Percentiles rank a stretch among this genome's conserved stretches.
These are phyloP conservation scores for Prunus yedoensis DNA, from an alignment of 331 rosid species.

Conservation along the genomic window DNA sequence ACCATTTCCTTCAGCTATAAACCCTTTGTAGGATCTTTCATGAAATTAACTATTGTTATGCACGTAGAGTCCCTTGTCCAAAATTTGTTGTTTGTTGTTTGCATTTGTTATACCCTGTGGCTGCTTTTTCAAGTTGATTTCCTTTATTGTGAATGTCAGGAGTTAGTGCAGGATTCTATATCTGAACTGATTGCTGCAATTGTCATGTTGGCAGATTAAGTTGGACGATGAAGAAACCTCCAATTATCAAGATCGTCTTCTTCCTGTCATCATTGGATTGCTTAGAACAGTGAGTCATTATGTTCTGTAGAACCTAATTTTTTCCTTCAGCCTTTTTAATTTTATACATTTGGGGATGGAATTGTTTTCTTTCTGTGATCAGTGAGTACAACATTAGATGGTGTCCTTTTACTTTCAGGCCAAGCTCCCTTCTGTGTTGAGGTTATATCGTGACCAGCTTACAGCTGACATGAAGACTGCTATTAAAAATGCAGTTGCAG, in stretches of 20 bases:
- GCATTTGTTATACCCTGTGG: neutral
- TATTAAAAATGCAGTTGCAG: slow-evolving; percentile 91
- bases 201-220: slow-evolving; percentile 54
- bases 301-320: neutral
- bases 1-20: neutral
- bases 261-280: slow-evolving; percentile 89
- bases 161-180: slow-evolving; percentile 23
- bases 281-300: slow-evolving; percentile 90
- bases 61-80: neutral
- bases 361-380: neutral
- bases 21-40: neutral
- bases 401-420: slow-evolving; percentile 56
- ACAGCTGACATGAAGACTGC: slow-evolving; percentile 95
- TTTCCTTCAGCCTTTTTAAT: neutral
- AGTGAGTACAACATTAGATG: neutral
- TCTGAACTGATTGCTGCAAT: slow-evolving; percentile 34
- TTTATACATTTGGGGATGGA: neutral
- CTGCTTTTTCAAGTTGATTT: neutral
- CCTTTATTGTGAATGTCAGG: slow-evolving; percentile 18
- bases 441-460: slow-evolving; percentile 89
- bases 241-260: slow-evolving; percentile 76
- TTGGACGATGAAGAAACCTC: slow-evolving; percentile 80
- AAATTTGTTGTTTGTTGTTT: slow-evolving; percentile 1
- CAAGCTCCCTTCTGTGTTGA: slow-evolving; percentile 89
- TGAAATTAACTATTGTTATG: neutral